These are phyloP conservation scores for Gossypium schwendimanii DNA, from an alignment of 441 rosid genomes.

Conservation along the genomic window DNA sequence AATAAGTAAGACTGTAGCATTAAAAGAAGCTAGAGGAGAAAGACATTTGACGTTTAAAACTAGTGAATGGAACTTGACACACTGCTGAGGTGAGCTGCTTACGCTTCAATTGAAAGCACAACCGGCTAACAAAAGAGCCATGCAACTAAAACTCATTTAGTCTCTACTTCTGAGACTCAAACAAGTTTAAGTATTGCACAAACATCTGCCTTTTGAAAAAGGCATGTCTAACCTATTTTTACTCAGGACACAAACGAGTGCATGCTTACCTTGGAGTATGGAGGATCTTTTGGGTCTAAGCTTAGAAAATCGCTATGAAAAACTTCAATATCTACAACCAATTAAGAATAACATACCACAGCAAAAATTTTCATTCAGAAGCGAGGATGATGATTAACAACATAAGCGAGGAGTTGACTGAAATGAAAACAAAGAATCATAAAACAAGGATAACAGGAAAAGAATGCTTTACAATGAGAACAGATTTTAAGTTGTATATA, in stretches of 20 bases:
- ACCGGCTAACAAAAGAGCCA: background rate
- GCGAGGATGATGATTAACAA: background rate
- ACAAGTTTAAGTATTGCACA: background rate
- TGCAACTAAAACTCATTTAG: background rate
- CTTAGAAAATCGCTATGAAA: conserved; percentile 62
- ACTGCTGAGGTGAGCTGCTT: background rate
- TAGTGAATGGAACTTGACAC: background rate
- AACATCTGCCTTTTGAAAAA: background rate
- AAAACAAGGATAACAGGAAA: background rate
- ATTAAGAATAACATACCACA: conserved; percentile 27
- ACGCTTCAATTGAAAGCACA: background rate
- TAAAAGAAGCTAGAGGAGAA: background rate
- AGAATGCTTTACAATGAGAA: background rate
- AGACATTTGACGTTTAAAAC: background rate
- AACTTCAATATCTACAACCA: conserved; percentile 56
- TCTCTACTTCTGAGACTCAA: background rate
- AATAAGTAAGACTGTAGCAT: background rate
- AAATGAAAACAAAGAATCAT: background rate
- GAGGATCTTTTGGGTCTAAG: conserved; percentile 50
- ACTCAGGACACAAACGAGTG: background rate
- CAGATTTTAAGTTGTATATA: background rate
- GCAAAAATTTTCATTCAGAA: conserved; percentile 11
- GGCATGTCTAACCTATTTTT: background rate
- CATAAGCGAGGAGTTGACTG: background rate
- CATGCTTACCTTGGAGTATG: conserved; percentile 47